These are phyloP conservation scores for Conticribra guillardii DNA, from an alignment of 108 stramenopile species.

Conservation along the genomic window DNA sequence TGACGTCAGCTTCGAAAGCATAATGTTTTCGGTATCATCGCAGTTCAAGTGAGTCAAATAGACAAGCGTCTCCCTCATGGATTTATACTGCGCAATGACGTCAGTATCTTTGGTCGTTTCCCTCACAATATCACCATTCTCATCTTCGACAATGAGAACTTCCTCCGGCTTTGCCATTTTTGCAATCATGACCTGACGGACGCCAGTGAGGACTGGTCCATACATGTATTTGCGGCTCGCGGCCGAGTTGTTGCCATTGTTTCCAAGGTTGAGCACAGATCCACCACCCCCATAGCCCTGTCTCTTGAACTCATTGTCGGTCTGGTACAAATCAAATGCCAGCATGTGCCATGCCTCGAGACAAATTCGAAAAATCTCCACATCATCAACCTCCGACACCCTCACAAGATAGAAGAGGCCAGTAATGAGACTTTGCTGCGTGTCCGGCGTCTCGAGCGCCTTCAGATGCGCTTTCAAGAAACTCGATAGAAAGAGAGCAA, in stretches of 20 bases:
- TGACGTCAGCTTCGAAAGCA: conserved; percentile 96
- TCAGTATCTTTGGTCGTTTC: conserved; percentile 98
- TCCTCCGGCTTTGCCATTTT: conserved; percentile 99
- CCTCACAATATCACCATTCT: conserved; percentile 97
- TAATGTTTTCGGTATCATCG: conserved; percentile 98
- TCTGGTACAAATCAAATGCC: conserved; percentile 94
- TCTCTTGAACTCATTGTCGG: conserved; percentile 61
- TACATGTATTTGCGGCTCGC: conserved; percentile 83
- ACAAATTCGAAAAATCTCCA: conserved; percentile 99
- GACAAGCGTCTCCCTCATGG: conserved; percentile 97
- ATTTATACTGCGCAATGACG: conserved; percentile 99
- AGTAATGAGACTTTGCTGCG: conserved; percentile 80
- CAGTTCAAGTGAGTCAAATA: conserved; percentile 98
- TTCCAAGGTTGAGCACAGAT: conserved; percentile 63
- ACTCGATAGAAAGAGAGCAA: conserved; percentile 94
- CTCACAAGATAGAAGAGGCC: conserved; percentile 95
- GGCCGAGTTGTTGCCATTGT: conserved; percentile 32
- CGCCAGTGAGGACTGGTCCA: conserved; percentile 84
- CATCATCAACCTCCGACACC: conserved; percentile 94
- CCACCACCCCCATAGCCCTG: conserved; percentile 34
- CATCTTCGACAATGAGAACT: conserved; percentile 99
- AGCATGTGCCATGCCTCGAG: conserved; percentile 98
- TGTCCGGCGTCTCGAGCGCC: conserved; percentile 87
- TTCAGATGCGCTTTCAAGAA: conserved; percentile 92
- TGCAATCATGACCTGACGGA: conserved; percentile 95